Percentiles rank a stretch among this genome's conserved stretches.
Evolutionary conservation across 257 asterid genomes (phyloP).

Genomic region (Perilla frutescens): DNA sequence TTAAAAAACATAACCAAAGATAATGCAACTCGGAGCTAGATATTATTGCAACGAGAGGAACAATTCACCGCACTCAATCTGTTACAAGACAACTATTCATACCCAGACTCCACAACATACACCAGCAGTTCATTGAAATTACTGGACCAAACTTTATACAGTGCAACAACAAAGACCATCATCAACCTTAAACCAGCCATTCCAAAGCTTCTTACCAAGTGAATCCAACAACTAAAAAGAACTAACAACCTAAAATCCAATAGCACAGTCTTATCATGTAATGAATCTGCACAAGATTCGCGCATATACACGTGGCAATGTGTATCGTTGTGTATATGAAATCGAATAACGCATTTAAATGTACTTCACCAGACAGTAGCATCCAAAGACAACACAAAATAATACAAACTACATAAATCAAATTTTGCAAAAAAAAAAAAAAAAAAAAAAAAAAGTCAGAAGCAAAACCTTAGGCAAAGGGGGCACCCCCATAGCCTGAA

Average conservation of each 20-base stretch:
- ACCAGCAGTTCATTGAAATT: neutral
- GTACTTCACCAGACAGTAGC: neutral
- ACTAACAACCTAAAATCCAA: neutral
- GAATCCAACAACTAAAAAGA: conserved; percentile 3
- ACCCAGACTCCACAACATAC: neutral
- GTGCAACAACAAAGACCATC: conserved; percentile 2
- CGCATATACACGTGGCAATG: neutral
- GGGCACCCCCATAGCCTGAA: conserved; percentile 90
- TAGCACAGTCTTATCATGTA: neutral
- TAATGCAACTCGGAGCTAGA: too few relatives aligned
- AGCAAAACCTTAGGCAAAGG: conserved; percentile 92
- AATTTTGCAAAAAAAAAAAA: neutral
- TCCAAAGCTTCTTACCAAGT: neutral
- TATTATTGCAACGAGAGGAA: too few relatives aligned
- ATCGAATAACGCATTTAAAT: too few relatives aligned
- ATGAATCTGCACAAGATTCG: neutral
- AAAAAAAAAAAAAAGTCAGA: neutral
- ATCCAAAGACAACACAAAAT: neutral
- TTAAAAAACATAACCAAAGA: too few relatives aligned
- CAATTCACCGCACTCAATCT: neutral
- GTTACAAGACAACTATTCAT: neutral
- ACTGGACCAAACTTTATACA: neutral
- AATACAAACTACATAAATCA: neutral
- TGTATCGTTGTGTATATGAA: neutral
- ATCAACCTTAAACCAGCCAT: neutral